Conservation (phyloP, 495 filamentous ascomycete genomes). For the Penicillium fimorum region DNA sequence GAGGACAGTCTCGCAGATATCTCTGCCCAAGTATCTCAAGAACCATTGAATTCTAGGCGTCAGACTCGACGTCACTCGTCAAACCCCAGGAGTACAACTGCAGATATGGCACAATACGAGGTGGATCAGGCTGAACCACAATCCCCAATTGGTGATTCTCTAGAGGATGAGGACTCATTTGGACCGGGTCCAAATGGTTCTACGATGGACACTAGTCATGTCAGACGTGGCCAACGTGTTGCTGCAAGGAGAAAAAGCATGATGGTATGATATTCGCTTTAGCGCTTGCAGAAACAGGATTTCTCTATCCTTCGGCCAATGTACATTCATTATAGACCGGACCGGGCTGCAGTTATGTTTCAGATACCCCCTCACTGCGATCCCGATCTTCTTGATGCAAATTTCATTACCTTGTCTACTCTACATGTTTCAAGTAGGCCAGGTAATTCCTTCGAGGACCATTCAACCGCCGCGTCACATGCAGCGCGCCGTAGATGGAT, state of each 20-base stretch:
- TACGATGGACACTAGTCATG: conserved; percentile 16
- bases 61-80: conserved; percentile 43
- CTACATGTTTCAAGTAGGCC: neutral
- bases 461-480: neutral
- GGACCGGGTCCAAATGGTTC: neutral
- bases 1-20: conserved; percentile 8
- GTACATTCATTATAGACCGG: conserved; percentile 13
- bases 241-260: conserved; percentile 50
- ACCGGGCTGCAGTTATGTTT: conserved; percentile 17
- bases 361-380: conserved; percentile 25
- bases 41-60: conserved; percentile 16
- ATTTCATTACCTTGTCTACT: conserved; percentile 1
- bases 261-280: conserved; percentile 41
- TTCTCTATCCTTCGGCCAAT: conserved; percentile 10
- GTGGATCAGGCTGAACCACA: conserved; percentile 8
- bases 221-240: conserved; percentile 33
- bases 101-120: conserved; percentile 5
- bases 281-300: neutral
- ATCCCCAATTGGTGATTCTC: conserved; percentile 30
- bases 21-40: conserved; percentile 11
- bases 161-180: conserved; percentile 20
- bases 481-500: neutral
- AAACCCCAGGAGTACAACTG: conserved; percentile 26
- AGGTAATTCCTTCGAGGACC: neutral
- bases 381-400: conserved; percentile 1